Evolutionary conservation across 495 filamentous ascomycete species (phyloP), one percentile per base, ranked within the genome.

Genomic region (Pseudevernia furfuracea): DNA sequence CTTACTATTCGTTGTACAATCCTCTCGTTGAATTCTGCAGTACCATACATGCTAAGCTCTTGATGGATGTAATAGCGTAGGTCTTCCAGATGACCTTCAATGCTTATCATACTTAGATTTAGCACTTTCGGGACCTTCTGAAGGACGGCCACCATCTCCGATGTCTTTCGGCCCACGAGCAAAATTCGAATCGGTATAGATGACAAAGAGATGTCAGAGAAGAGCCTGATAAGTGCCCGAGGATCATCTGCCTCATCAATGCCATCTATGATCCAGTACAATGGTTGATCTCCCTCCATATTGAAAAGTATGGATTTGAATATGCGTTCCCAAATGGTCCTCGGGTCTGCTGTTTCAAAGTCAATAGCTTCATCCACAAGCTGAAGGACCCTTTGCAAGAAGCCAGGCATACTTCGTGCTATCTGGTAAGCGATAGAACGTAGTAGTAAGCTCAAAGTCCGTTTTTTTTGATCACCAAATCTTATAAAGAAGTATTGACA

Each of bases 401-500:
- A 66, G 25, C 6, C 57, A 19, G 65, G 56, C 11, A 60, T 28
- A 23, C 25, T 53, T n/a, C 34, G 49, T 38, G 70, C 65, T 49
- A 79, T 73, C 62, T 80, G 78, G 58, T 60, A 77, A 56, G 75
- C 76, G 12, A 78, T 46, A 23, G 75, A 72, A 21, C 71, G 61
- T 2, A 80, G 72, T 59, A 68, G 71, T 6, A 37, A 36, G 57
- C 66, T 69, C 30, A 76, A 60, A 19, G 58, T 57, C 21, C 69
- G 69, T 62, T 73, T 76, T 8, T 36, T 62, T 36, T 69, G 61
- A 64, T 78, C 71, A 1, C 71, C 71, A 66, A 73, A 69, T 56
- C 71, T 70, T 65, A 79, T 71, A 66, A 80, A 78, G 61, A 69
- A 76, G 60, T 75, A 77, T 21, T 64, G 64, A 64, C 73, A 77